Base-by-base conservation (phyloP, 208 protist genomes). In the Acanthamoeba royreba region DNA sequence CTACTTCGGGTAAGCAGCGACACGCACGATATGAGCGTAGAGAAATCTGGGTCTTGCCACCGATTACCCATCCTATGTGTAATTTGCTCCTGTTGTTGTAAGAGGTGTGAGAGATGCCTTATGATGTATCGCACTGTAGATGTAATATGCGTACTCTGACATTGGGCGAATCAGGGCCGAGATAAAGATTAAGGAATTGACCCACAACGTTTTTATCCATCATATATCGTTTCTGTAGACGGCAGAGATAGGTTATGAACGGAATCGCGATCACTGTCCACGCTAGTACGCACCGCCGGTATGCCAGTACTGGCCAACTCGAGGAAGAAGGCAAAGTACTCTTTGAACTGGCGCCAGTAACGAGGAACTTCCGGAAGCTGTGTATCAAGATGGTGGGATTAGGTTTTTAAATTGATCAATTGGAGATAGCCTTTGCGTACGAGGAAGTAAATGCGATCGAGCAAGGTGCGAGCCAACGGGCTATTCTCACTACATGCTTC, bases 311-410 rank as follows among this genome's bases (percentile, higher is more conserved):
- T 5, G 28, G 81, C 81, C 22, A 88, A 88, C 47, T 88, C 47
- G 81, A 88, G 49, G 81, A 88, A 88, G 47, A 88, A 63, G 33
- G 13, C 49, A 28, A 88, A 88, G 81, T 88, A 88, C 35, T 88
- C 47, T 31, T 63, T 63, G 49, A 88, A 88, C 47, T 88, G 43
- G 22, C 46, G 40, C 81, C 81, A 88, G 4, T 88, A 81, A 42
- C 69, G 69, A 0, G 69, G 43, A 22, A 42, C 69, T 15, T 81
- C 69, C 4, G 69, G 40, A 9, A 81, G 40, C 69, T 81, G n/a
- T n/a, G n/a, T n/a, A n/a, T n/a, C n/a, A n/a, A n/a, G n/a, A n/a
- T n/a, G n/a, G n/a, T n/a, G n/a, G n/a, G n/a, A n/a, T n/a, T n/a
- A n/a, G n/a, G n/a, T n/a, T n/a, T n/a, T n/a, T n/a, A n/a, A n/a